These are phyloP conservation scores for Penicillium polonicum DNA, from an alignment of 2,329 filamentous ascomycete genomes.

Conservation along the genomic window DNA sequence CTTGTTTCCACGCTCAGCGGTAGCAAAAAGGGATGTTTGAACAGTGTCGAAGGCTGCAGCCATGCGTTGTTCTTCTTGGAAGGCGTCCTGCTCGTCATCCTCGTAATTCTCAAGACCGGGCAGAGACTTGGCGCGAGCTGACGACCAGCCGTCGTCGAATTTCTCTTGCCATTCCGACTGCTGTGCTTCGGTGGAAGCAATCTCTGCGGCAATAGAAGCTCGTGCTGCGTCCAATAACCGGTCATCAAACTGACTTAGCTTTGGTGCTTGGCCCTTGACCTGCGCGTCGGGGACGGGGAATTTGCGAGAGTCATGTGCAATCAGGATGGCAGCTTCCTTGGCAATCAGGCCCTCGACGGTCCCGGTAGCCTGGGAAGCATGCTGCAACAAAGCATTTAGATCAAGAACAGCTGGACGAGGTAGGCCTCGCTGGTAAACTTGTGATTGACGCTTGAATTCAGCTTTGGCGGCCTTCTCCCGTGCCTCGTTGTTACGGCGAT, in stretches of 20 bases:
- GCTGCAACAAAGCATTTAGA: constrained; percentile 64
- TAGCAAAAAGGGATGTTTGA: constrained; percentile 69
- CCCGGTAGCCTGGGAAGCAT: constrained; percentile 60
- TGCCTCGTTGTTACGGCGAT: constrained; percentile 63
- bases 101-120: constrained; percentile 79
- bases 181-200: constrained; percentile 52
- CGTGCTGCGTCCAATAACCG: constrained; percentile 70
- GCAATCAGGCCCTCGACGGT: constrained; percentile 69
- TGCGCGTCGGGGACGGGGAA: constrained; percentile 69
- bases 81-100: constrained; percentile 67
- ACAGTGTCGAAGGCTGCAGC: constrained; percentile 71
- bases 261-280: constrained; percentile 60
- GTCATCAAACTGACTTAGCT: constrained; percentile 67
- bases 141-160: constrained; percentile 54
- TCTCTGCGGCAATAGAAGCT: constrained; percentile 71
- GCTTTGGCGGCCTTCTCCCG: constrained; percentile 63
- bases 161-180: constrained; percentile 45
- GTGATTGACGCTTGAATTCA: constrained; percentile 79
- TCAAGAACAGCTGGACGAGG: constrained; percentile 76
- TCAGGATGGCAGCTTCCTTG: constrained; percentile 72
- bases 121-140: constrained; percentile 53
- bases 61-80: constrained; percentile 58
- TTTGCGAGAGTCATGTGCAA: constrained; percentile 76
- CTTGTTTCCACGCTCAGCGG: constrained; percentile 79
- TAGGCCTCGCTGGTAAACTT: constrained; percentile 82